Evolutionary conservation across 495 filamentous ascomycete genomes (phyloP).

Genomic region (Penicillium daleae): DNA sequence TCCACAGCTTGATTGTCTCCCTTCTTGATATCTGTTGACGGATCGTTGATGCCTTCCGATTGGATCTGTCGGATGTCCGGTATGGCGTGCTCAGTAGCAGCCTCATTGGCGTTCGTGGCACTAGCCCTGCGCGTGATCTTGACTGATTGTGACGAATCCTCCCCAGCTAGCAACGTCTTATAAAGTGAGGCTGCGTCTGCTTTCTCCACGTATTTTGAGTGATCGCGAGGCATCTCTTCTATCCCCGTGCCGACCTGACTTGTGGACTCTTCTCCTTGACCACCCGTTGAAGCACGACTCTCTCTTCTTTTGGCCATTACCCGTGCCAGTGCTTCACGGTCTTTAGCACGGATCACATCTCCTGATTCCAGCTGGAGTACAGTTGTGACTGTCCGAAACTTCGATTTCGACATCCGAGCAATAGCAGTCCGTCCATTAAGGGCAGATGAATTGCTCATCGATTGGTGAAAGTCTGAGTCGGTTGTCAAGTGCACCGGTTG

Average conservation of each 20-base stretch:
- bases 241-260: neutral
- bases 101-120: slow-evolving; percentile 2
- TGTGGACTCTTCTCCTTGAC: neutral
- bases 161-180: neutral
- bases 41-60: neutral
- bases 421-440: neutral
- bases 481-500: neutral
- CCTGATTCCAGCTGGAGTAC: slow-evolving; percentile 10
- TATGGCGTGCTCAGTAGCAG: slow-evolving; percentile 3
- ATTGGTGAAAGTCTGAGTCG: neutral
- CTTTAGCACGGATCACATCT: slow-evolving; percentile 11
- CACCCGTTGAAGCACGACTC: neutral
- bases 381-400: slow-evolving; percentile 4
- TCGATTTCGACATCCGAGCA: neutral
- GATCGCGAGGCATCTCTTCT: neutral
- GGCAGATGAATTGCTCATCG: neutral
- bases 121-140: slow-evolving; percentile 7
- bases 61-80: slow-evolving; percentile 1
- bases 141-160: slow-evolving; percentile 8
- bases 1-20: neutral
- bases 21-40: neutral
- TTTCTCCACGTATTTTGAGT: neutral
- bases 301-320: neutral
- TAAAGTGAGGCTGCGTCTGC: no score
- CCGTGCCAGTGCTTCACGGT: slow-evolving; percentile 1